Evolutionary conservation across 108 stramenopile genomes (phyloP).

Genomic region (Pseudonitzschia multistriata): DNA sequence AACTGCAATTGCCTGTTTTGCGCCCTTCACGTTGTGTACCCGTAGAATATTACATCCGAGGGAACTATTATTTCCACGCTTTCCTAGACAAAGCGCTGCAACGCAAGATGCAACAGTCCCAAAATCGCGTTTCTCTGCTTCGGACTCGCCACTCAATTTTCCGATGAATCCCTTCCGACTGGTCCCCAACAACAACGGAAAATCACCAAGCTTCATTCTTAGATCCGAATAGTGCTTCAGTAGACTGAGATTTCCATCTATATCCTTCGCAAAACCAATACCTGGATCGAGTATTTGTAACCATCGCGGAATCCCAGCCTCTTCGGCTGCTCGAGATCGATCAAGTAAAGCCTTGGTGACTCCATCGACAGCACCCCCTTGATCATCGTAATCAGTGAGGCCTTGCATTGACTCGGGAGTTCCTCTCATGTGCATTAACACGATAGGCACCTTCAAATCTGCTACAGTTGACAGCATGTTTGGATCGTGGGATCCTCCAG

Average conservation of each 20-base stretch:
- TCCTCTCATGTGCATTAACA: constrained; percentile 96
- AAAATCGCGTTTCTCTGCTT: constrained; percentile 74
- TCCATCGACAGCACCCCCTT: constrained; percentile 63
- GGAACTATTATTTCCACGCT: constrained; percentile 14
- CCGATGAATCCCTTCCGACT: constrained; percentile 95
- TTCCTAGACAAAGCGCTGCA: constrained; percentile 52
- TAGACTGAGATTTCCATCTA: constrained; percentile 72
- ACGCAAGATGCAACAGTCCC: constrained; percentile 82
- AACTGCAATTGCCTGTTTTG: constrained; percentile 64
- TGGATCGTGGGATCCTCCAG: constrained; percentile 87
- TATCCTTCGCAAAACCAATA: constrained; percentile 94
- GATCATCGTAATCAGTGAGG: constrained; percentile 60
- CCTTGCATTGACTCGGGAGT: constrained; percentile 89
- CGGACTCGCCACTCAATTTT: constrained; percentile 57
- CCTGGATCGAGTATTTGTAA: constrained; percentile 91
- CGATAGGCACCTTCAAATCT: constrained; percentile 73
- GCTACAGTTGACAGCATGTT: constrained; percentile 86
- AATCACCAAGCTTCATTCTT: constrained; percentile 30
- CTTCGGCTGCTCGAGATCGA: constrained; percentile 67
- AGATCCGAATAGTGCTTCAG: constrained; percentile 55
- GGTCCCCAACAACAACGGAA: constrained; percentile 87
- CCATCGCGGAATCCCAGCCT: constrained; percentile 84
- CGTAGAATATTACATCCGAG: constrained; percentile 75
- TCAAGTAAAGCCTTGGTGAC: constrained; percentile 59
- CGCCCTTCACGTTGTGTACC: constrained; percentile 89